Evolutionary conservation across 441 rosid species (phyloP).

Genomic region (Viola pubescens): DNA sequence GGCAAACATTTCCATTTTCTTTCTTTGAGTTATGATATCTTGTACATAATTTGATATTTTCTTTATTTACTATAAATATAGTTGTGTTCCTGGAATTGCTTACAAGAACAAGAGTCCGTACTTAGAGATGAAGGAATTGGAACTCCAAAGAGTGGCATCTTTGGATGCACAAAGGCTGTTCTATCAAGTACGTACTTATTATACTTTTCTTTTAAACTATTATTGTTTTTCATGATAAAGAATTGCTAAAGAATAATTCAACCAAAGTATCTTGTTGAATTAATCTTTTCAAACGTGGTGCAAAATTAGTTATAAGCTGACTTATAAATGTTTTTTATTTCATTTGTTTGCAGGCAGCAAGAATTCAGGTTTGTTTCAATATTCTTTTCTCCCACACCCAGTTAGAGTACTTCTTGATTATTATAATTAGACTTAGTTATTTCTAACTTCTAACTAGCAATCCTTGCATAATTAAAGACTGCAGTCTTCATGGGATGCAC

Average conservation of each 20-base stretch:
- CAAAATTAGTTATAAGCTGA: not conserved
- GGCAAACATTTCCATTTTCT: not conserved
- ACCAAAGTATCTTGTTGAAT: not conserved
- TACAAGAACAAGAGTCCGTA: constrained; percentile 43
- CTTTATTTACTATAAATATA: constrained; percentile 9
- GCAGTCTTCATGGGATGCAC: constrained; percentile 76
- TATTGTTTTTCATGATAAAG: too few species aligned
- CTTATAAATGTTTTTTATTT: constrained; percentile 10
- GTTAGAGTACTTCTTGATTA: not conserved
- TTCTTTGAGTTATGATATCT: not conserved
- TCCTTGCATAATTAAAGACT: constrained; percentile 31
- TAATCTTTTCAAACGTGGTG: not conserved
- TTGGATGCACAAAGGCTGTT: constrained; percentile 44
- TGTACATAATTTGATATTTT: not conserved
- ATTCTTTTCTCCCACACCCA: not conserved
- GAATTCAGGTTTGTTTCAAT: constrained; percentile 53
- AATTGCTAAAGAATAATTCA: too few species aligned
- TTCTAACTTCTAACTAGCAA: not conserved
- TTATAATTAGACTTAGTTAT: too few species aligned
- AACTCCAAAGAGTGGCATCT: constrained; percentile 36
- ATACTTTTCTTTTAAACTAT: too few species aligned
- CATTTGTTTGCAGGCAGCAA: constrained; percentile 52
- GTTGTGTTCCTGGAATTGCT: constrained; percentile 65
- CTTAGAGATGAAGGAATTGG: constrained; percentile 34
- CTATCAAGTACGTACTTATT: constrained; percentile 41